phyloP scores from a whole-genome alignment of 2,329 filamentous ascomycete species.

The Fusarium neocosmosporiellum region DNA sequence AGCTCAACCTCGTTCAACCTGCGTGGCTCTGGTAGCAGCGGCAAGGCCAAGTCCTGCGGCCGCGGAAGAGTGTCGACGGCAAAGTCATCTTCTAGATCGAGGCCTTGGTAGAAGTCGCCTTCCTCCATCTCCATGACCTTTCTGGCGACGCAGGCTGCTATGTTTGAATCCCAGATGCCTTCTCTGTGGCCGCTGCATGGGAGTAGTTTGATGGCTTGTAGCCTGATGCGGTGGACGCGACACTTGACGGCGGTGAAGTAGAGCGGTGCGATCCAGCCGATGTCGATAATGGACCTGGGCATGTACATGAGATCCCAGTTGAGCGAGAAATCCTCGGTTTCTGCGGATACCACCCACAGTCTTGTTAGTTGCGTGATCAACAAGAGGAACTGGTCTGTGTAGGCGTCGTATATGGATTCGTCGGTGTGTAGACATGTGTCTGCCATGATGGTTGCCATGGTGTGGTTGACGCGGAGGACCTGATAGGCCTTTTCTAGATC shows the following conservation, averaged over 20 bases:
- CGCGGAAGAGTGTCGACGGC: slow-evolving; percentile 10
- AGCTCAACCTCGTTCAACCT: slow-evolving; percentile 35
- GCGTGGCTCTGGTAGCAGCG: slow-evolving; percentile 18
- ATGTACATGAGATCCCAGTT: slow-evolving; percentile 39
- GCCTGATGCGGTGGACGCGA: slow-evolving; percentile 53
- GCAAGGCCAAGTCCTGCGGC: slow-evolving; percentile 18
- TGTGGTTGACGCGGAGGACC: slow-evolving; percentile 53
- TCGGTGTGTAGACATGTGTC: slow-evolving; percentile 47
- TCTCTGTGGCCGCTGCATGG: slow-evolving; percentile 48
- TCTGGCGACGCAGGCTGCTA: slow-evolving; percentile 46
- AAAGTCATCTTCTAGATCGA: slow-evolving; percentile 25
- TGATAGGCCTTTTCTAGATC: slow-evolving; percentile 34
- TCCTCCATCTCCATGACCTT: slow-evolving; percentile 56
- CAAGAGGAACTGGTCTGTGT: slow-evolving; percentile 46
- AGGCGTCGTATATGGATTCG: slow-evolving; percentile 52
- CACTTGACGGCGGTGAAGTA: slow-evolving; percentile 62
- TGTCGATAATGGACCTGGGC: slow-evolving; percentile 52
- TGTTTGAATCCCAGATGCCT: slow-evolving; percentile 54
- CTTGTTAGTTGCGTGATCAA: slow-evolving; percentile 44
- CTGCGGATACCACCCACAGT: slow-evolving; percentile 18
- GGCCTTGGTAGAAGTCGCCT: slow-evolving; percentile 26
- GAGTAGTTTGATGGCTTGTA: slow-evolving; percentile 51
- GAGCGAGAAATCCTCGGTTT: slow-evolving; percentile 12
- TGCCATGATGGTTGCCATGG: slow-evolving; percentile 57
- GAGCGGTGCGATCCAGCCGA: slow-evolving; percentile 58